Percentiles rank a stretch among this genome's conserved stretches.
Evolutionary conservation across 208 protist species (phyloP).

Genomic region (Wallacemonas sp.): DNA sequence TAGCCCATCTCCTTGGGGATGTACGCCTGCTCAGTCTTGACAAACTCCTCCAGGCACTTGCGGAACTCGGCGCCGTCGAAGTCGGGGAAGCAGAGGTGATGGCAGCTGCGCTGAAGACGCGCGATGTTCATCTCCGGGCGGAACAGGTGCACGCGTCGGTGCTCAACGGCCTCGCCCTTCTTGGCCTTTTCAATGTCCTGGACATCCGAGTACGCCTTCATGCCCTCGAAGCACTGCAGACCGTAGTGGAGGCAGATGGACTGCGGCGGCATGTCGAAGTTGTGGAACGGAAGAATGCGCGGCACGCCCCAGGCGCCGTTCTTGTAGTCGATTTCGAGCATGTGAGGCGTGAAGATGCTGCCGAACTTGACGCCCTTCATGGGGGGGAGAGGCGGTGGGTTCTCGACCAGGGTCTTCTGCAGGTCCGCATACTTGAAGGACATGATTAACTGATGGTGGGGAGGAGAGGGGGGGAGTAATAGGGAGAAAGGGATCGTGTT

Average conservation of each 20-base stretch:
- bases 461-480: too few species aligned
- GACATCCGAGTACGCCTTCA: conserved; percentile 97
- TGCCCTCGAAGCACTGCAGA: conserved; percentile 95
- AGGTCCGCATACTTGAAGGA: conserved; percentile 33
- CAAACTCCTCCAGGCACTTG: conserved; percentile 91
- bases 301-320: conserved; percentile 90
- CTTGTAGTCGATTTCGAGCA: conserved; percentile 91
- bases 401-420: conserved; percentile 25
- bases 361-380: conserved; percentile 90
- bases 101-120: conserved; percentile 85
- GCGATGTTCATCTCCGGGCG: conserved; percentile 96
- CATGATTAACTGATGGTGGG: too few species aligned
- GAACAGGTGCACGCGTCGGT: conserved; percentile 92
- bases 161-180: conserved; percentile 30
- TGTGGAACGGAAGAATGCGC: conserved; percentile 55
- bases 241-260: conserved; percentile 94
- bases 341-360: conserved; percentile 95
- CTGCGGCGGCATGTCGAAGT: conserved; percentile 91
- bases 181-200: conserved; percentile 51
- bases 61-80: conserved; percentile 92
- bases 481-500: background rate
- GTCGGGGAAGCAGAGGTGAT: conserved; percentile 90
- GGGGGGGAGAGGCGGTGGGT: conserved; percentile 55
- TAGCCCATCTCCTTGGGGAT: conserved; percentile 93
- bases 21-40: conserved; percentile 93